A percentile compares a stretch with the other conserved stretches of the same genome.
These are phyloP conservation scores for Coemansia sp. DNA, from an alignment of 192 early-diverging fungal genomes.

Conservation along the genomic window DNA sequence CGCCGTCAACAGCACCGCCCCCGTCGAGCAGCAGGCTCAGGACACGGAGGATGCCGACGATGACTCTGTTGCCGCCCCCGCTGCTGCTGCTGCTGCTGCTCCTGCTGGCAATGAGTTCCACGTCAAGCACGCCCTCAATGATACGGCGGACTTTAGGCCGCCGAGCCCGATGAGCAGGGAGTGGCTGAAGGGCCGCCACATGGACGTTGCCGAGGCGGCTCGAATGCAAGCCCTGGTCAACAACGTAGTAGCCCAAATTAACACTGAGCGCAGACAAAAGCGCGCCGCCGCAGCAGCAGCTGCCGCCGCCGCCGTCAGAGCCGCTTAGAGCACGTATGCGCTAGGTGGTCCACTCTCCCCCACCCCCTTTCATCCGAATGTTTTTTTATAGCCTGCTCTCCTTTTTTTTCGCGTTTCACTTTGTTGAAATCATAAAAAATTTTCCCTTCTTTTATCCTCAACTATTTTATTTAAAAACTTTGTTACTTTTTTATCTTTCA, in stretches of 20 bases:
- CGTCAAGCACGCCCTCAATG: background rate
- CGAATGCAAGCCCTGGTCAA: constrained; percentile 49
- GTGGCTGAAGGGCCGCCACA: constrained; percentile 37
- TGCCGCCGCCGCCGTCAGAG: background rate
- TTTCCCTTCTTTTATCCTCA: background rate
- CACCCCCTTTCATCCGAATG: background rate
- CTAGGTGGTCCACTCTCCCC: background rate
- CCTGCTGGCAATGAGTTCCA: background rate
- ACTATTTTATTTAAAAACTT: background rate
- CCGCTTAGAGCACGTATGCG: background rate
- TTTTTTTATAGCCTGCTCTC: background rate
- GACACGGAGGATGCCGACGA: background rate
- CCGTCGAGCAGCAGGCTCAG: background rate
- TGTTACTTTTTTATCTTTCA: background rate
- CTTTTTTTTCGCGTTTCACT: background rate
- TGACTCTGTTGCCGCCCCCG: background rate
- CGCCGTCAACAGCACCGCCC: background rate
- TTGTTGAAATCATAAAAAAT: no score
- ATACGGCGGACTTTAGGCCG: constrained; percentile 32
- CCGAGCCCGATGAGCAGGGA: constrained; percentile 33
- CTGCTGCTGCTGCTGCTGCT: background rate
- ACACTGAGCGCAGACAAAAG: constrained; percentile 41
- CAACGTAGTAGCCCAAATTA: constrained; percentile 48
- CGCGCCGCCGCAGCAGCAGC: background rate
- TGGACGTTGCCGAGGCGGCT: constrained; percentile 43